Percentiles rank a stretch among this genome's conserved stretches.
phyloP scores from a whole-genome alignment of 2,329 filamentous ascomycete species.

The Ceratocystis variospora region DNA sequence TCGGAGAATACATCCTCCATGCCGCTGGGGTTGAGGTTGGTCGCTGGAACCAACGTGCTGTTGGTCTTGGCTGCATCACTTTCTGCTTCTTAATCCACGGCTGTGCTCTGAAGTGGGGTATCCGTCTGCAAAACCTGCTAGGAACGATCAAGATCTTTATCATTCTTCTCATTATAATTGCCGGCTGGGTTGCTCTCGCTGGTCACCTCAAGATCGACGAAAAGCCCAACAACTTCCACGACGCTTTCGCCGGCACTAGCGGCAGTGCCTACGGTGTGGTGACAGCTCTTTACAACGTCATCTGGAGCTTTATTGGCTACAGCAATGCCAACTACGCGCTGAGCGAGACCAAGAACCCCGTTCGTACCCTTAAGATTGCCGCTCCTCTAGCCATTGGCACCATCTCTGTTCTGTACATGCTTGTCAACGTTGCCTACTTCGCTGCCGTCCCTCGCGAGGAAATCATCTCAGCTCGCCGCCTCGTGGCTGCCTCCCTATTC shows the following conservation, averaged over 20 bases:
- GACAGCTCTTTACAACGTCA: conserved; percentile 58
- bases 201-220: conserved; percentile 45
- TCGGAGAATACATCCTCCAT: conserved; percentile 56
- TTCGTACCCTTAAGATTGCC: conserved; percentile 51
- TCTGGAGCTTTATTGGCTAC: conserved; percentile 57
- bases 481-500: conserved; percentile 42
- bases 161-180: conserved; percentile 49
- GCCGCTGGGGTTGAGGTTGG: conserved; percentile 48
- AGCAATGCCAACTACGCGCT: conserved; percentile 54
- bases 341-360: conserved; percentile 51
- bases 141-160: conserved; percentile 53
- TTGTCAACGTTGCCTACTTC: conserved; percentile 55
- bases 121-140: conserved; percentile 52
- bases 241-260: conserved; percentile 52
- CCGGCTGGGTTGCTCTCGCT: conserved; percentile 47
- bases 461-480: conserved; percentile 37
- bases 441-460: conserved; percentile 41
- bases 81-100: conserved; percentile 53
- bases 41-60: conserved; percentile 52
- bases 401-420: conserved; percentile 49
- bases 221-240: conserved; percentile 48
- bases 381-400: conserved; percentile 45
- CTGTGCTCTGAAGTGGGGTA: conserved; percentile 48
- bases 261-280: conserved; percentile 52
- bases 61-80: conserved; percentile 54